phyloP scores from a whole-genome alignment of 805 yeast species.

The Saccharomyces kudriavzevii region DNA sequence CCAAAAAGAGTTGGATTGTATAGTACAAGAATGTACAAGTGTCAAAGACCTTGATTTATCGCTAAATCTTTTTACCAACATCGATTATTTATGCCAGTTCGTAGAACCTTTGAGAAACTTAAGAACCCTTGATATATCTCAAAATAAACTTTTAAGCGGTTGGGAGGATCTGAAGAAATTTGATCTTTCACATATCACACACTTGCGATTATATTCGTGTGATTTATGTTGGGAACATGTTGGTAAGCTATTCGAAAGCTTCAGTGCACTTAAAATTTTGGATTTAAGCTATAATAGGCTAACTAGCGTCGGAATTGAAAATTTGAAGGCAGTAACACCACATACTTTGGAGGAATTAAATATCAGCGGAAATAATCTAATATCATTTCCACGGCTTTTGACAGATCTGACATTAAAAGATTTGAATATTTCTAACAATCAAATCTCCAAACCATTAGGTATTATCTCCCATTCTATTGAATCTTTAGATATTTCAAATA shows the following conservation, averaged over 20 bases:
- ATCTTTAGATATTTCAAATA: conserved; percentile 45
- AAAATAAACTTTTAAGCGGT: conserved; percentile 36
- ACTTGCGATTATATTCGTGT: conserved; percentile 23
- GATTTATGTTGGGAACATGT: conserved; percentile 4
- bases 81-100: conserved; percentile 35
- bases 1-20: not conserved
- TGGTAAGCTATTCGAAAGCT: conserved; percentile 12
- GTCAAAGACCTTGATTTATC: conserved; percentile 47
- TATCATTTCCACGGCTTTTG: conserved; percentile 7
- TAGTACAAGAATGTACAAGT: conserved; percentile 10
- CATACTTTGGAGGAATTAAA: conserved; percentile 11
- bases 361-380: conserved; percentile 12
- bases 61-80: conserved; percentile 43
- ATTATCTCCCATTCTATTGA: not conserved
- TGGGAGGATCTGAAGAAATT: conserved; percentile 1
- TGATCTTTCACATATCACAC: conserved; percentile 2
- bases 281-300: conserved; percentile 10
- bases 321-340: conserved; percentile 1
- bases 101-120: conserved; percentile 33
- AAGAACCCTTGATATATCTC: conserved; percentile 42
- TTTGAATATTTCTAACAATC: conserved; percentile 11
- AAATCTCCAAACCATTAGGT: not conserved
- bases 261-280: conserved; percentile 32
- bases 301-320: not conserved
- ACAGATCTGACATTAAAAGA: not conserved